Percentiles rank a stretch among this genome's conserved stretches.
These are phyloP conservation scores for Penicillium sp. DNA, from an alignment of 2,329 filamentous ascomycete species.

Conservation along the genomic window DNA sequence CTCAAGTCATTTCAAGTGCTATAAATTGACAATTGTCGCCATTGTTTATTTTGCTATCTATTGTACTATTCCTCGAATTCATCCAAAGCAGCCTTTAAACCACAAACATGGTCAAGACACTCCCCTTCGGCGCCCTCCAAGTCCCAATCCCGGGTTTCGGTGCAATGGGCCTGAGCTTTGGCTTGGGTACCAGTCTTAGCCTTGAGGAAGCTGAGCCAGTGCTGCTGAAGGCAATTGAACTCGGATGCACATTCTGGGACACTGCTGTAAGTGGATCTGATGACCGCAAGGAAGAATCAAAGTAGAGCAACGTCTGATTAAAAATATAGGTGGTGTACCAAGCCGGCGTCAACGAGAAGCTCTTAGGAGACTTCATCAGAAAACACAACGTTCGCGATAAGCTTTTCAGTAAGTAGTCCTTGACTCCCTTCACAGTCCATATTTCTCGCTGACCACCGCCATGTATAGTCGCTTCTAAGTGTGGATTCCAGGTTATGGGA, in stretches of 20 bases:
- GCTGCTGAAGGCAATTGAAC: constrained; percentile 50
- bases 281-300: not conserved
- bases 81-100: not conserved
- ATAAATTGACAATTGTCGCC: not conserved
- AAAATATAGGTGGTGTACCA: constrained; percentile 44
- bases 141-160: constrained; percentile 50
- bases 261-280: constrained; percentile 39
- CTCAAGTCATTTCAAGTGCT: not conserved
- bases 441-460: not conserved
- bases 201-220: constrained; percentile 52
- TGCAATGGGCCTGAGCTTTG: constrained; percentile 52
- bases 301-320: not conserved
- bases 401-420: constrained; percentile 44
- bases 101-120: constrained; percentile 41
- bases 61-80: not conserved
- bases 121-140: constrained; percentile 41
- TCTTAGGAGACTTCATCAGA: constrained; percentile 52
- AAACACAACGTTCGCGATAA: constrained; percentile 54
- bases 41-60: not conserved
- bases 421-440: not conserved
- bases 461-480: constrained; percentile 50
- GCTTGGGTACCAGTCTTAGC: constrained; percentile 44
- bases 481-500: constrained; percentile 45
- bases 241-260: constrained; percentile 50
- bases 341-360: constrained; percentile 52